Conservation (phyloP, 805 yeast species). For the Saturnispora hagleri region DNA sequence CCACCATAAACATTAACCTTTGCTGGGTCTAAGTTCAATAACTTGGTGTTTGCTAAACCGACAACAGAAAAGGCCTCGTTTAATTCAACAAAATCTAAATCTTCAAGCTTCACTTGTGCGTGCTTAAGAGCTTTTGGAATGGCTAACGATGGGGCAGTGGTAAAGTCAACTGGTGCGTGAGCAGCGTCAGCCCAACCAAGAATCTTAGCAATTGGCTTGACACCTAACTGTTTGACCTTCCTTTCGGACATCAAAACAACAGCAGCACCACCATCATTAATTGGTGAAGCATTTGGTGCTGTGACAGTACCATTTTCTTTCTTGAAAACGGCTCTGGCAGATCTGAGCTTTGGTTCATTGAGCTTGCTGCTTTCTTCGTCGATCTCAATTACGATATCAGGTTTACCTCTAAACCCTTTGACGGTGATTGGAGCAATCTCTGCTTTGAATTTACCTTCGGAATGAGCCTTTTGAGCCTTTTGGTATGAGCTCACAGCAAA, state of each 20-base stretch:
- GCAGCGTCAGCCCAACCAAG: constrained; percentile 98
- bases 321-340: constrained; percentile 93
- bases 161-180: constrained; percentile 87
- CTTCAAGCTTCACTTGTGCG: constrained; percentile 54
- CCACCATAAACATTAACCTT: constrained; percentile 90
- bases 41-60: constrained; percentile 79
- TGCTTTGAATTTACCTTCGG: constrained; percentile 65
- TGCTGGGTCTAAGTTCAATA: constrained; percentile 49
- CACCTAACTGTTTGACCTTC: constrained; percentile 75
- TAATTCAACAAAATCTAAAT: constrained; percentile 87
- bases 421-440: constrained; percentile 87
- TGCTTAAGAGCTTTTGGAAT: constrained; percentile 92
- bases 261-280: constrained; percentile 98
- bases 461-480: constrained; percentile 76
- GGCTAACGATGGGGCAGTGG: constrained; percentile 92
- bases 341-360: constrained; percentile 62
- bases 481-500: constrained; percentile 79
- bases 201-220: constrained; percentile 84
- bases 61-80: constrained; percentile 98
- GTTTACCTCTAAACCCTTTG: constrained; percentile 87
- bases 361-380: constrained; percentile 84
- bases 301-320: constrained; percentile 93
- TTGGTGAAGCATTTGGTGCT: constrained; percentile 92
- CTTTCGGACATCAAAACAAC: constrained; percentile 76
- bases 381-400: constrained; percentile 55